phyloP scores from a whole-genome alignment of 108 stramenopile genomes.

The Nannochloropsis gaditana region DNA sequence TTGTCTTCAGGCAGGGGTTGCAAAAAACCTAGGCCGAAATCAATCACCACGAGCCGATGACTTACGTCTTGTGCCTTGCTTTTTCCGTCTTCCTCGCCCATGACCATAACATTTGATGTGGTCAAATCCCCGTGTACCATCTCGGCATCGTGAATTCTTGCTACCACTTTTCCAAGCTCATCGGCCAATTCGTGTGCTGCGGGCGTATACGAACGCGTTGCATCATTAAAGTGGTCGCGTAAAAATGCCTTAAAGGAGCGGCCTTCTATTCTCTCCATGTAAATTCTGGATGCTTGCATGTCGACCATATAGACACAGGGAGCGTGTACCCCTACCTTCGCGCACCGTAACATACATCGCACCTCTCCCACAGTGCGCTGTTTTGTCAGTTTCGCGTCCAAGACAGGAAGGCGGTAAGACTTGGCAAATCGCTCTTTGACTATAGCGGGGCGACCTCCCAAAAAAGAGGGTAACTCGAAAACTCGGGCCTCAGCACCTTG shows the following conservation, averaged over 20 bases:
- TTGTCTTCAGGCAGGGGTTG: constrained; percentile 75
- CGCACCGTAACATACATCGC: constrained; percentile 59
- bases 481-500: neutral
- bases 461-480: constrained; percentile 24
- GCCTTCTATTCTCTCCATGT: constrained; percentile 55
- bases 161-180: constrained; percentile 68
- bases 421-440: constrained; percentile 88
- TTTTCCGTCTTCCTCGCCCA: constrained; percentile 24
- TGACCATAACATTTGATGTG: constrained; percentile 82
- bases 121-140: constrained; percentile 93
- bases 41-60: constrained; percentile 65
- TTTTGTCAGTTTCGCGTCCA: constrained; percentile 82
- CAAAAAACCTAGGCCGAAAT: constrained; percentile 77
- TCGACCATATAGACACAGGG: constrained; percentile 61
- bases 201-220: neutral
- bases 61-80: constrained; percentile 5
- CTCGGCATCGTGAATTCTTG: constrained; percentile 71
- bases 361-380: constrained; percentile 71
- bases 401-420: constrained; percentile 78
- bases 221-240: constrained; percentile 26
- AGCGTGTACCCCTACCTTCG: constrained; percentile 59
- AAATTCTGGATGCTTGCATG: constrained; percentile 54
- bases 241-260: constrained; percentile 49
- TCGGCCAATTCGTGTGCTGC: constrained; percentile 28
- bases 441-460: constrained; percentile 55